Evolutionary conservation across 805 yeast genomes (phyloP).

Genomic region (Starmerella bacillaris): DNA sequence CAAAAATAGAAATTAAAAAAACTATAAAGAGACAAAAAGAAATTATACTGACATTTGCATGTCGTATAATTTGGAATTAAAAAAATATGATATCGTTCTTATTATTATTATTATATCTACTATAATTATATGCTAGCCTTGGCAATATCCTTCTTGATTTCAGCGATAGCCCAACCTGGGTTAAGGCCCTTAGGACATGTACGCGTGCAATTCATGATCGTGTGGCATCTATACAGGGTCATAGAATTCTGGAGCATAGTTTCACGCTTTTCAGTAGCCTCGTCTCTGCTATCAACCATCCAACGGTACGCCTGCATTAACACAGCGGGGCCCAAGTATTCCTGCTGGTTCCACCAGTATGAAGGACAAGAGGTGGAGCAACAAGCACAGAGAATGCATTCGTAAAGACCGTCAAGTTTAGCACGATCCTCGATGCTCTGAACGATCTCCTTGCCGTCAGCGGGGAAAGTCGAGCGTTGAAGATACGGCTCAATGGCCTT

Average conservation of each 20-base stretch:
- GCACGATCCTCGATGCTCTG: constrained; percentile 86
- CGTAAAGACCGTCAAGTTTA: constrained; percentile 91
- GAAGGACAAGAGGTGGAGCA: constrained; percentile 98
- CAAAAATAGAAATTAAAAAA: no score
- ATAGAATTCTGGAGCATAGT: constrained; percentile 87
- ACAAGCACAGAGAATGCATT: constrained; percentile 96
- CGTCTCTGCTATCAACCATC: constrained; percentile 94
- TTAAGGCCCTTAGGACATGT: constrained; percentile 98
- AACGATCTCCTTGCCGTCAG: constrained; percentile 80
- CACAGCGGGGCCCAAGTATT: constrained; percentile 96
- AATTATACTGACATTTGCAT: no score
- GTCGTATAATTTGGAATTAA: no score
- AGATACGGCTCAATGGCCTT: constrained; percentile 93
- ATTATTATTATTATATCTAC: no score
- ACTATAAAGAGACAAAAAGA: no score
- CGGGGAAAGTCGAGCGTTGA: constrained; percentile 65
- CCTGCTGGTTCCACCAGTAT: constrained; percentile 99
- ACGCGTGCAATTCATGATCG: constrained; percentile 95
- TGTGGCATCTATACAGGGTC: constrained; percentile 97
- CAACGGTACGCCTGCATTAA: constrained; percentile 98
- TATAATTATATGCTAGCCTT: no score
- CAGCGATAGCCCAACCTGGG: constrained; percentile 95
- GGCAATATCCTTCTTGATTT: constrained; percentile 85
- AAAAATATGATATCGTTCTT: no score
- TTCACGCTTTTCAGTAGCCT: constrained; percentile 64